phyloP scores from a whole-genome alignment of 2,329 filamentous ascomycete species.

The Metarhizium robertsii region DNA sequence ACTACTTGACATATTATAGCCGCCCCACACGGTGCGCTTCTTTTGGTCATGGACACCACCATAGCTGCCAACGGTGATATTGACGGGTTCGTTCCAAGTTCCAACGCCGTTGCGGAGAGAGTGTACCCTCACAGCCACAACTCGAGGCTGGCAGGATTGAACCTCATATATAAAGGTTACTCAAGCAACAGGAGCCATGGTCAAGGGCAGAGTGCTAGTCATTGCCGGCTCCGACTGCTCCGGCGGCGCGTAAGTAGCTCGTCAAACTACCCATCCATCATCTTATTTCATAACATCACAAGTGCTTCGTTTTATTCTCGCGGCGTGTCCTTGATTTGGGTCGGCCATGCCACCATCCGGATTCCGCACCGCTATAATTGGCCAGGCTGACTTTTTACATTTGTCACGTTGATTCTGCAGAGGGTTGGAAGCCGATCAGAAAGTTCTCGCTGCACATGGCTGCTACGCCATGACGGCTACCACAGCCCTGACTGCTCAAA shows the following conservation, averaged over 20 bases:
- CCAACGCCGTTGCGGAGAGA: neutral
- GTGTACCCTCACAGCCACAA: neutral
- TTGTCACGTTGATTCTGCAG: slow-evolving; percentile 32
- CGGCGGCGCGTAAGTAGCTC: slow-evolving; percentile 62
- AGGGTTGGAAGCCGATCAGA: slow-evolving; percentile 91
- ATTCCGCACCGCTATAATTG: too few species aligned
- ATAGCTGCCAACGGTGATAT: too few species aligned
- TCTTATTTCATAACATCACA: neutral
- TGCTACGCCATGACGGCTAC: slow-evolving; percentile 96
- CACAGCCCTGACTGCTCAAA: slow-evolving; percentile 91
- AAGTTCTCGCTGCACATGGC: slow-evolving; percentile 82
- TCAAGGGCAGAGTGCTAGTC: slow-evolving; percentile 53
- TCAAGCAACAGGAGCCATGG: slow-evolving; percentile 19
- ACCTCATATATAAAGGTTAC: neutral
- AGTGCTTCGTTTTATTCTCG: neutral
- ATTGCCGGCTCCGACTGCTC: slow-evolving; percentile 88
- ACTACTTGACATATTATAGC: neutral
- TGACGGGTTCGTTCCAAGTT: neutral
- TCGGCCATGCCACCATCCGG: neutral
- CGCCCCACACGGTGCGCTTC: neutral
- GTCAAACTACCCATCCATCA: too few species aligned
- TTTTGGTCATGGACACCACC: neutral
- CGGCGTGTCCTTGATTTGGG: neutral
- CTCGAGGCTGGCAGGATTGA: neutral
- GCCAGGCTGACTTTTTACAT: neutral